Conservation (phyloP, 208 protist species). For the Acanthamoeba lenticulata region DNA sequence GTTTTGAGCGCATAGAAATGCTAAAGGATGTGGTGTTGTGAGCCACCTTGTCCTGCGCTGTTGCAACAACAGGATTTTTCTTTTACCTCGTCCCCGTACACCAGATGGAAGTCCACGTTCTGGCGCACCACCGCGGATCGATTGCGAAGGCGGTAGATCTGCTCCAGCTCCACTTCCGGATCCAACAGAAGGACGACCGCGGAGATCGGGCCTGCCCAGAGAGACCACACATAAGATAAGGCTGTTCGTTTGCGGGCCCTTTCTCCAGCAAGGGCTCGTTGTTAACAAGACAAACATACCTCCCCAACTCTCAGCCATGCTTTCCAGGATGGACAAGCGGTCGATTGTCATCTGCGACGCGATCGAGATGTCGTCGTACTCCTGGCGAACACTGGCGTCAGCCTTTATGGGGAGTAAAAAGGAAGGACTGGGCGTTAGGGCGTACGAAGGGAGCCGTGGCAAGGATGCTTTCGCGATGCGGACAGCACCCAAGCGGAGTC, state of each 20-base stretch:
- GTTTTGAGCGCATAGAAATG: background rate
- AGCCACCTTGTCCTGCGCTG: background rate
- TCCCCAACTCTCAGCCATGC: conserved; percentile 31
- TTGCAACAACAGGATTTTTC: background rate
- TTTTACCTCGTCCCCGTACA: background rate
- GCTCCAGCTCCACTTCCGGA: background rate
- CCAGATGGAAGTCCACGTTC: conserved; percentile 65
- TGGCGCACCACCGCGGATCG: background rate
- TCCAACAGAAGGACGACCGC: conserved; percentile 8
- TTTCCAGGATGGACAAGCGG: conserved; percentile 22
- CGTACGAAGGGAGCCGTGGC: background rate
- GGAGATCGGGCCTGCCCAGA: conserved; percentile 3
- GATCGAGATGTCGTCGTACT: conserved; percentile 51
- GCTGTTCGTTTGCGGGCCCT: background rate
- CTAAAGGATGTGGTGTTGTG: background rate
- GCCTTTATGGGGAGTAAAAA: background rate
- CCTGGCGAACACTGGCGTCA: background rate
- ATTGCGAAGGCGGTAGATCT: background rate
- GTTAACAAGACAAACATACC: background rate
- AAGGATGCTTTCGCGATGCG: background rate
- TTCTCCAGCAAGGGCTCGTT: too few species aligned
- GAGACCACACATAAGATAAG: background rate
- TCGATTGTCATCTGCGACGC: conserved; percentile 69
- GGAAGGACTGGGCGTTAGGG: background rate
- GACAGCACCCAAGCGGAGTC: background rate